Percentiles rank a stretch among this genome's conserved stretches.
Conservation (phyloP, 352 stramenopile genomes). For the Thalassiosira mediterranea region DNA sequence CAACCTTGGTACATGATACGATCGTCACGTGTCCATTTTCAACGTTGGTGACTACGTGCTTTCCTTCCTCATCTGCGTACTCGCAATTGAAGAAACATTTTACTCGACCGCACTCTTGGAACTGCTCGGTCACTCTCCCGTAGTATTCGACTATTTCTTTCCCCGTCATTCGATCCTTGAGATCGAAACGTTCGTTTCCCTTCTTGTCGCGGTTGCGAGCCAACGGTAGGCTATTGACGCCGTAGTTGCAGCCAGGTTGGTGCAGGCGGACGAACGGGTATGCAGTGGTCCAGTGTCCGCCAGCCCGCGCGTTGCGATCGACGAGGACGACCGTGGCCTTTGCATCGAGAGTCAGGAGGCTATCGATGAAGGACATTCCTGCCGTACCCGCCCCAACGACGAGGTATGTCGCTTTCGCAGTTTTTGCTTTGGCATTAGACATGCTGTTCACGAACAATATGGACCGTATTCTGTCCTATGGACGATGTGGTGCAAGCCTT, state of each 20-base stretch:
- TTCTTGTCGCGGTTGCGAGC: conserved; percentile 13
- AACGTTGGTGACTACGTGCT: conserved; percentile 14
- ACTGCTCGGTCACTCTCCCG: conserved; percentile 1
- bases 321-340: conserved; percentile 15
- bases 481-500: too few species aligned
- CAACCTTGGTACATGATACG: conserved; percentile 17
- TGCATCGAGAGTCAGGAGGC: conserved; percentile 13
- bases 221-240: conserved; percentile 16
- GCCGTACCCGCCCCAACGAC: conserved; percentile 12
- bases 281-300: neutral
- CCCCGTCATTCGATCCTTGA: conserved; percentile 4
- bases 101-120: conserved; percentile 8
- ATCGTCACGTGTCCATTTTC: conserved; percentile 3
- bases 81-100: conserved; percentile 20
- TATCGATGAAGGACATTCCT: conserved; percentile 22
- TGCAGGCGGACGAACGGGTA: conserved; percentile 16
- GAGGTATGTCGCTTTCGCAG: conserved; percentile 6
- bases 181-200: conserved; percentile 12
- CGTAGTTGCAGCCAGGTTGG: conserved; percentile 9
- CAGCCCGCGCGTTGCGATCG: conserved; percentile 9
- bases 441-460: too few species aligned
- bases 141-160: conserved; percentile 17
- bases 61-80: neutral
- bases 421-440: neutral
- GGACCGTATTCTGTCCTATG: too few species aligned